These are phyloP conservation scores for Moesziomyces antarcticus DNA, from an alignment of 1,284 basidiomycete species.

Conservation along the genomic window DNA sequence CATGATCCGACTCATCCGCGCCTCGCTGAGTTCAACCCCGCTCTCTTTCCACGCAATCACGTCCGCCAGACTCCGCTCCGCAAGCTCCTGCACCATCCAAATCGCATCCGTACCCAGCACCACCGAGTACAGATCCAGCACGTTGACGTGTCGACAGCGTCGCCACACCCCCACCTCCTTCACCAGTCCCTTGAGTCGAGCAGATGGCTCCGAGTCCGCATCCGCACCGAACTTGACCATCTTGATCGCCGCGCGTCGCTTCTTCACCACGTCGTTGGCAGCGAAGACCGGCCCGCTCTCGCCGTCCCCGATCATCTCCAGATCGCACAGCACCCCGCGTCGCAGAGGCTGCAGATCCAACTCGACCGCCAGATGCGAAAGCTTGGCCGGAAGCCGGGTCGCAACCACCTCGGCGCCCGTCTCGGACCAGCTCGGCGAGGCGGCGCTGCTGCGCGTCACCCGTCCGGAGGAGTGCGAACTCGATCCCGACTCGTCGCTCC, in stretches of 20 bases:
- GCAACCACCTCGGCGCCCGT: slow-evolving; percentile 1
- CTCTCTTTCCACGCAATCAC: slow-evolving; percentile 45
- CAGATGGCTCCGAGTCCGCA: slow-evolving; percentile 29
- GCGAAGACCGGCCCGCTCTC: slow-evolving; percentile 57
- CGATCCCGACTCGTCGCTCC: background rate
- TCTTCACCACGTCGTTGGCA: slow-evolving; percentile 29
- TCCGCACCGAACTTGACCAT: slow-evolving; percentile 34
- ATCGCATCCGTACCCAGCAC: slow-evolving; percentile 37
- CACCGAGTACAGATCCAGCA: slow-evolving; percentile 48
- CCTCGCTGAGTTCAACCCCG: slow-evolving; percentile 41
- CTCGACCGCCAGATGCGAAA: slow-evolving; percentile 21
- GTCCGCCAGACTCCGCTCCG: slow-evolving; percentile 53
- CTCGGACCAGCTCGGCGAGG: slow-evolving; percentile 11
- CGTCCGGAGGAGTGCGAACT: background rate
- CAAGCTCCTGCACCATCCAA: slow-evolving; percentile 60
- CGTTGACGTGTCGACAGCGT: slow-evolving; percentile 42
- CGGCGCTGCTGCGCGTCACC: background rate
- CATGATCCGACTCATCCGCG: slow-evolving; percentile 52
- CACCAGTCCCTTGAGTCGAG: slow-evolving; percentile 37
- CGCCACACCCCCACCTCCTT: slow-evolving; percentile 56
- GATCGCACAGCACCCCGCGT: slow-evolving; percentile 18
- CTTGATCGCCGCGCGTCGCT: slow-evolving; percentile 53
- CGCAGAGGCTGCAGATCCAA: slow-evolving; percentile 23
- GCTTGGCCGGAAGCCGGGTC: slow-evolving; percentile 19
- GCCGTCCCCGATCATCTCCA: slow-evolving; percentile 58